Evolutionary conservation across 495 filamentous ascomycete species (phyloP).

Genomic region (Eremomyces bilateralis): DNA sequence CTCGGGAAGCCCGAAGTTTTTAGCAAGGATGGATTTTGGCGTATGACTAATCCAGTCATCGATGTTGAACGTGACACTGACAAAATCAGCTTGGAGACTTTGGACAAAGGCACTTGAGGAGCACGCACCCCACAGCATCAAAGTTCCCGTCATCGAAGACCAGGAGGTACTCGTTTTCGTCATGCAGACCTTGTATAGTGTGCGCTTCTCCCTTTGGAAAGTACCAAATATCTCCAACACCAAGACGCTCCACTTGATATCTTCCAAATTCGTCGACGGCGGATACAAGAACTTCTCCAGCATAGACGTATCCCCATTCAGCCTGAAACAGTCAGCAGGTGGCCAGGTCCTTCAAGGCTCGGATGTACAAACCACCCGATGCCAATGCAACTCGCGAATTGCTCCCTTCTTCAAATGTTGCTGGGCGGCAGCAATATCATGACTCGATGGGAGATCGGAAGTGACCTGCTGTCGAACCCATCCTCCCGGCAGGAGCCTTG

Average conservation of each 20-base stretch:
- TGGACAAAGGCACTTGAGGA: neutral
- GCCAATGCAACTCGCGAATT: slow-evolving; percentile 44
- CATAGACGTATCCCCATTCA: slow-evolving; percentile 43
- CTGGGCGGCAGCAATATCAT: slow-evolving; percentile 39
- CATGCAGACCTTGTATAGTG: slow-evolving; percentile 32
- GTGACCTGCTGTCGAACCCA: slow-evolving; percentile 45
- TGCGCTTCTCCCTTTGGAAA: slow-evolving; percentile 43
- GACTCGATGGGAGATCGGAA: slow-evolving; percentile 32
- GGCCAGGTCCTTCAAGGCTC: neutral
- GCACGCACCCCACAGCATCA: slow-evolving; percentile 21
- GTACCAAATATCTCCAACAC: slow-evolving; percentile 43
- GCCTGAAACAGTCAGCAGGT: slow-evolving; percentile 20
- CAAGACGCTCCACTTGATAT: slow-evolving; percentile 30
- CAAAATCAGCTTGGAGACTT: no score
- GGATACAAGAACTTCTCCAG: slow-evolving; percentile 32
- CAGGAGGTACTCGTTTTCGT: slow-evolving; percentile 43
- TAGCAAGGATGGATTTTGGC: slow-evolving; percentile 35
- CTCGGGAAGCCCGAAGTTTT: slow-evolving; percentile 38
- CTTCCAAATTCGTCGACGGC: slow-evolving; percentile 37
- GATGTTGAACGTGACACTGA: slow-evolving; percentile 37
- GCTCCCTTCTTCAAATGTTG: slow-evolving; percentile 41
- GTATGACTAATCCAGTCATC: slow-evolving; percentile 45
- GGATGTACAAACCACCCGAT: slow-evolving; percentile 28
- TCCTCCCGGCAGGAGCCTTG: slow-evolving; percentile 33
- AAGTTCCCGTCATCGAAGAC: slow-evolving; percentile 42